Evolutionary conservation across 192 early-diverging fungal genomes (phyloP).

Genomic region (Phycomyces blakesleeanus): DNA sequence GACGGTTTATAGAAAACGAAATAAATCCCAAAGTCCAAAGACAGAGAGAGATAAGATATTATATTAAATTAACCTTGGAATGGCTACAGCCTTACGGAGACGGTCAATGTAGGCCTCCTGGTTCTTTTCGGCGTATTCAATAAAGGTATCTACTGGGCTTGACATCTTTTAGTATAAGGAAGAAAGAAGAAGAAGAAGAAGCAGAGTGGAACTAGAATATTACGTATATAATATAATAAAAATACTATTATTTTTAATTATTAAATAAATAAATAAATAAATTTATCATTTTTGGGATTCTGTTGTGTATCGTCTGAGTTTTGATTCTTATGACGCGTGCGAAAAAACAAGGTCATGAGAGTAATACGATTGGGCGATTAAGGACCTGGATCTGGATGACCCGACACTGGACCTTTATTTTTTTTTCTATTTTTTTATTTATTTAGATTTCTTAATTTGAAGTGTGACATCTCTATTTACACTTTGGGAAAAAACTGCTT

Average conservation of each 20-base stretch:
- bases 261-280: no score
- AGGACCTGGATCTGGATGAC: neutral
- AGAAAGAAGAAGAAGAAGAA: slow-evolving; percentile 8
- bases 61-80: slow-evolving; percentile 75
- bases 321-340: neutral
- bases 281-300: neutral
- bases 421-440: no score
- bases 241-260: no score
- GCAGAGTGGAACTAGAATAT: neutral
- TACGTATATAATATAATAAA: no score
- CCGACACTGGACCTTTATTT: no score
- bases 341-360: neutral
- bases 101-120: slow-evolving; percentile 78
- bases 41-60: no score
- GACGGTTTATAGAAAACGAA: no score
- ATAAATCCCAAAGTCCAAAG: no score
- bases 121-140: slow-evolving; percentile 72
- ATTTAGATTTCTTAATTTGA: no score
- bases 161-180: slow-evolving; percentile 14
- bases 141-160: slow-evolving; percentile 56
- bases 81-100: slow-evolving; percentile 85
- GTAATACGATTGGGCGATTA: neutral
- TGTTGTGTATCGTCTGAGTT: neutral
- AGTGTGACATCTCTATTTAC: no score
- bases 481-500: no score